Evolutionary conservation across 2,329 filamentous ascomycete genomes (phyloP).

Genomic region (Passalora sequoiae): DNA sequence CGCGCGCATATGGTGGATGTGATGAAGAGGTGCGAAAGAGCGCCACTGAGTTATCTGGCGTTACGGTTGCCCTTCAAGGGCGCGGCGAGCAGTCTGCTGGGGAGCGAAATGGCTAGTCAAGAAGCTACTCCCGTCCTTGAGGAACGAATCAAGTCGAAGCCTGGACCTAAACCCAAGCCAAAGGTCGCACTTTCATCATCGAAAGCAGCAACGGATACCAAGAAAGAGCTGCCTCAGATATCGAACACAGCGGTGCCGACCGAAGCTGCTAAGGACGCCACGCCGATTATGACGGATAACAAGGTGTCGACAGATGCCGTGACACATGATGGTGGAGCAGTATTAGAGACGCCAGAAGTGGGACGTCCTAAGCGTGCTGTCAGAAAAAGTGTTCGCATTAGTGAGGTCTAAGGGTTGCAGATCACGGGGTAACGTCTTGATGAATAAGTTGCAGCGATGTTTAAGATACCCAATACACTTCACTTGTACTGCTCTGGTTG

Average conservation of each 20-base stretch:
- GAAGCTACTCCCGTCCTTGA: conserved; percentile 23
- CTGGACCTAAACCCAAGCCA: conserved; percentile 18
- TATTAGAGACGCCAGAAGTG: conserved; percentile 7
- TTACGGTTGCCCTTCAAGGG: conserved; percentile 47
- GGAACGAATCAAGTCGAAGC: conserved; percentile 13
- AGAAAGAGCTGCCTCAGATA: background rate
- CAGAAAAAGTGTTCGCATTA: conserved; percentile 32
- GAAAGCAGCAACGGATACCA: conserved; percentile 12
- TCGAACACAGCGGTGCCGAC: background rate
- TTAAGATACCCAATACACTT: background rate
- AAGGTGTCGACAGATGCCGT: background rate
- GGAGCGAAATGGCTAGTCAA: conserved; percentile 24
- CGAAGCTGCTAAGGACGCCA: background rate
- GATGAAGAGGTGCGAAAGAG: conserved; percentile 53
- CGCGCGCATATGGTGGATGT: conserved; percentile 52
- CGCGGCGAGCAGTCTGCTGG: conserved; percentile 9
- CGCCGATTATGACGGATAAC: background rate
- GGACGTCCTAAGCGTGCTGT: conserved; percentile 25
- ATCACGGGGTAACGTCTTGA: background rate
- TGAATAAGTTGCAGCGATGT: background rate
- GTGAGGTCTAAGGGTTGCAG: conserved; percentile 21
- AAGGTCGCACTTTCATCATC: conserved; percentile 14
- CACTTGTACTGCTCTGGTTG: background rate
- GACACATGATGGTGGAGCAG: conserved; percentile 5
- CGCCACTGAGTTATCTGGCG: conserved; percentile 52